Evolutionary conservation across 768 basidiomycete species (phyloP).

Genomic region (Mycena rebaudengoi): DNA sequence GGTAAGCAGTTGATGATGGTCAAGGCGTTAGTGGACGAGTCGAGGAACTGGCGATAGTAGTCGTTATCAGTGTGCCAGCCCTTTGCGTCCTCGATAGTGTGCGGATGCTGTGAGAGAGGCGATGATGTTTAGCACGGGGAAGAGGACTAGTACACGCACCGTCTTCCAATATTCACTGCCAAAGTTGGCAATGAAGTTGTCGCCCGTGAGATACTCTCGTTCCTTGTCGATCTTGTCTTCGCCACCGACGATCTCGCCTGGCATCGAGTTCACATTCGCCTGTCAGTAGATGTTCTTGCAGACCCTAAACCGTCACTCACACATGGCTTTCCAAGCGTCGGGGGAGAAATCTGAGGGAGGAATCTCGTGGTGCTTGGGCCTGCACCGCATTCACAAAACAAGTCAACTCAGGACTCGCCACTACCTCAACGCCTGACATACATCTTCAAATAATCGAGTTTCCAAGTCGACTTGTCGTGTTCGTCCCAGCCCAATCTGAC

Average conservation of each 20-base stretch:
- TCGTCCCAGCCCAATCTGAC: constrained; percentile 24
- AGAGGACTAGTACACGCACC: constrained; percentile 3
- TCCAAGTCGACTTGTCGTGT: constrained; percentile 21
- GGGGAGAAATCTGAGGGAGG: constrained; percentile 19
- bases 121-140: constrained; percentile 7
- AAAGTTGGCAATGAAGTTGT: constrained; percentile 25
- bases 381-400: constrained; percentile 13
- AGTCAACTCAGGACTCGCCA: constrained; percentile 11
- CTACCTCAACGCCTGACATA: constrained; percentile 10
- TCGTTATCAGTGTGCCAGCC: constrained; percentile 23
- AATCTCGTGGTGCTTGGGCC: constrained; percentile 22
- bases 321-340: constrained; percentile 23
- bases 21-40: constrained; percentile 18
- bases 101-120: constrained; percentile 15
- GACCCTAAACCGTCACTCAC: constrained; percentile 16
- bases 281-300: constrained; percentile 13
- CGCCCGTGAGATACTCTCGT: constrained; percentile 20
- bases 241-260: constrained; percentile 20
- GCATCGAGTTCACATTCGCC: constrained; percentile 8
- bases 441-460: constrained; percentile 22
- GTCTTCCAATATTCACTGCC: constrained; percentile 23
- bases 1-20: constrained; percentile 23
- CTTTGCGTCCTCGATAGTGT: constrained; percentile 13
- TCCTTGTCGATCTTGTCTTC: constrained; percentile 25
- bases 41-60: constrained; percentile 24